A percentile compares a stretch with the other conserved stretches of the same genome.
Evolutionary conservation across 2,329 filamentous ascomycete genomes (phyloP).

Genomic region (Fusarium nanum): DNA sequence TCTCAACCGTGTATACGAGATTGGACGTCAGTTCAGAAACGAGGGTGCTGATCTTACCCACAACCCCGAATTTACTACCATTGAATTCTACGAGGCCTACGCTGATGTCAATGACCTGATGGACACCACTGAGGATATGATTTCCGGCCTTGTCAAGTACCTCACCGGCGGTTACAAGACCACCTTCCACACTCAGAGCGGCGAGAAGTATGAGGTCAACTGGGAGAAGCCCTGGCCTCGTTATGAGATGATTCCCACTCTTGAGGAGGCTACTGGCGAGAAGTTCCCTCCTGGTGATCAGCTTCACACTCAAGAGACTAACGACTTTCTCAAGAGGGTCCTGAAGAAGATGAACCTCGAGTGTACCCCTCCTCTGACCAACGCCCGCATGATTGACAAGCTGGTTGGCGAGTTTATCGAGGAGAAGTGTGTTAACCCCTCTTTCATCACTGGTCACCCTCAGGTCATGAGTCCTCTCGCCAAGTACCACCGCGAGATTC

Average conservation of each 20-base stretch:
- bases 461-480: slow-evolving; percentile 86
- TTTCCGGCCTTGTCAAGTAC: slow-evolving; percentile 88
- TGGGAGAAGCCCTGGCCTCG: slow-evolving; percentile 95
- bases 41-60: slow-evolving; percentile 81
- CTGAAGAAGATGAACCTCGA: slow-evolving; percentile 92
- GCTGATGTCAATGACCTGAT: slow-evolving; percentile 87
- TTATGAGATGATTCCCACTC: slow-evolving; percentile 88
- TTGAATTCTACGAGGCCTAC: slow-evolving; percentile 97
- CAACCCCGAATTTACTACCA: slow-evolving; percentile 97
- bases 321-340: slow-evolving; percentile 84
- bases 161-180: slow-evolving; percentile 88
- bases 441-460: slow-evolving; percentile 72
- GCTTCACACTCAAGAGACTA: slow-evolving; percentile 89
- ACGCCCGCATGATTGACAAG: slow-evolving; percentile 95
- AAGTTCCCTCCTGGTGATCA: slow-evolving; percentile 92
- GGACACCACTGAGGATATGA: slow-evolving; percentile 89
- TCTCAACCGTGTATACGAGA: slow-evolving; percentile 93
- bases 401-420: slow-evolving; percentile 95
- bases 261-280: slow-evolving; percentile 90
- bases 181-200: slow-evolving; percentile 85
- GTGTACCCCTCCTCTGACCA: slow-evolving; percentile 90
- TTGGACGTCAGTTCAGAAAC: slow-evolving; percentile 95
- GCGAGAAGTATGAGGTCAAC: slow-evolving; percentile 90
- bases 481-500: slow-evolving; percentile 87
- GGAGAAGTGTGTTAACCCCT: slow-evolving; percentile 92